Evolutionary conservation across 2,329 filamentous ascomycete species (phyloP), one percentile per base, ranked within the genome.

Genomic region (Akanthomyces uredinophilus): DNA sequence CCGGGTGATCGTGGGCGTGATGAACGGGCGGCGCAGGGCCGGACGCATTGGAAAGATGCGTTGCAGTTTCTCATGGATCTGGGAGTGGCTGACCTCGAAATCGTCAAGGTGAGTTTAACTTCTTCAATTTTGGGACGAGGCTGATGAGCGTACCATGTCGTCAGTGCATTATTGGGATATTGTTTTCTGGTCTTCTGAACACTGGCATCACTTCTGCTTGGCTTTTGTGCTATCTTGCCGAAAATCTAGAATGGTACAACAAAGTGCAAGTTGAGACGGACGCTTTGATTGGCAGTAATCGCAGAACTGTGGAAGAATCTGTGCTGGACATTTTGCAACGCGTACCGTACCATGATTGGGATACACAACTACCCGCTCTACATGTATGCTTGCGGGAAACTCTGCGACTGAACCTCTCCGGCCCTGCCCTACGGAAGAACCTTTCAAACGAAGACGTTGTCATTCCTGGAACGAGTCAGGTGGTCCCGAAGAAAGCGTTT

Each of bases 181-280:
- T 87, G 3, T 84, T 83, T 67, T 83, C 83, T 1, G 83, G 83
- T n/a, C 73, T 82, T 39, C 65, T 85, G n/a, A 86, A 86, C 70
- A 81, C 74, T 27, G 82, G 82, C 44, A 78, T 83, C 68, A 85
- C 83, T 65, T 79, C 80, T 1, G 78, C 79, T 2, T 85, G 79
- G 76, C 71, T 85, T 64, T 69, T 86, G 64, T 64, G 78, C 69
- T 77, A 81, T 74, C 74, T 87, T 59, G 69, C 81, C 60, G 62
- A 77, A 59, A 68, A 81, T 66, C 70, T 75, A 18, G 61, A 78
- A 59, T 80, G 85, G 85, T 75, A 77, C 41, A 64, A 61, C 13
- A 73, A 75, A 52, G 71, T 79, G 1, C 78, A 74, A 32, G 70
- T 73, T 8, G 83, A 87, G 69, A 74, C 86, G 18, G 73, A 79